Percentiles rank a stretch among this genome's conserved stretches.
phyloP scores from a whole-genome alignment of 768 basidiomycete genomes.

The Hortiboletus campestris region DNA sequence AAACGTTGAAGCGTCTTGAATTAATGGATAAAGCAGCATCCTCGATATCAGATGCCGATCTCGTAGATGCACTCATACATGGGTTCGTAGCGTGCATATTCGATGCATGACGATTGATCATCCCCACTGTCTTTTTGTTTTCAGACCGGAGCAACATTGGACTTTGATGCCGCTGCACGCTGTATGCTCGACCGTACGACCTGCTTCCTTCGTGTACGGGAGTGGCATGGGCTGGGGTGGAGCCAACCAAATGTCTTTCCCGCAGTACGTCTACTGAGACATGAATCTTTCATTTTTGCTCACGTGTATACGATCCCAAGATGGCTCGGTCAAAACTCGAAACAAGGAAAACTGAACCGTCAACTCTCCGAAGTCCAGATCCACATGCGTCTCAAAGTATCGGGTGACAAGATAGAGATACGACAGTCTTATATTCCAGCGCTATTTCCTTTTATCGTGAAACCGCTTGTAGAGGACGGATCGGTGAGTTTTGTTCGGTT shows the following conservation, averaged over 20 bases:
- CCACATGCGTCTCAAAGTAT: constrained; percentile 91
- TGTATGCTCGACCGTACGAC: constrained; percentile 83
- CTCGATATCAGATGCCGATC: constrained; percentile 91
- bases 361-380: constrained; percentile 89
- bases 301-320: constrained; percentile 38
- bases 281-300: neutral
- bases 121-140: no score
- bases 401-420: constrained; percentile 87
- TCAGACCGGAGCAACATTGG: constrained; percentile 94
- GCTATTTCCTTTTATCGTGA: constrained; percentile 77
- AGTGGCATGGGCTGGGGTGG: constrained; percentile 62
- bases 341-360: constrained; percentile 76
- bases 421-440: constrained; percentile 89
- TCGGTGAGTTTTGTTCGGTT: constrained; percentile 50
- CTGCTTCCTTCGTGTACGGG: constrained; percentile 84
- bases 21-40: constrained; percentile 87
- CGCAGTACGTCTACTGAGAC: constrained; percentile 56
- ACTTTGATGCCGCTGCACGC: constrained; percentile 92
- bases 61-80: constrained; percentile 91
- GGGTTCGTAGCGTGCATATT: constrained; percentile 49
- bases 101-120: neutral
- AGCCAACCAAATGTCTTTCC: constrained; percentile 71
- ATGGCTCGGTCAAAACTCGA: constrained; percentile 98
- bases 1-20: constrained; percentile 67
- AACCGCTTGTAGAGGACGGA: constrained; percentile 73